Base-by-base conservation (phyloP, 768 basidiomycete genomes). In the Scleroderma citrinum region DNA sequence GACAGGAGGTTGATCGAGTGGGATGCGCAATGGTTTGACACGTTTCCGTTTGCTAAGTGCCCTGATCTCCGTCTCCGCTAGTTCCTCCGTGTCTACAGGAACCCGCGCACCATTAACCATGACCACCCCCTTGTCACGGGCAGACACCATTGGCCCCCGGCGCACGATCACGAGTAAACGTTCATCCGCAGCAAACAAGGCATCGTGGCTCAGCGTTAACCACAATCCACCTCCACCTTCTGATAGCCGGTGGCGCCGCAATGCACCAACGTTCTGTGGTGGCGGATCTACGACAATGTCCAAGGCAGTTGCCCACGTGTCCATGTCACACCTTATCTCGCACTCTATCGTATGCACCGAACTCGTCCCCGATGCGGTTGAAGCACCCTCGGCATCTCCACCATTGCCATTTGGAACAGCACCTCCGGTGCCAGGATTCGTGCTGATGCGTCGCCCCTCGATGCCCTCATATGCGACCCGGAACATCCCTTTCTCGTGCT, bases 211-310 rank as follows among this genome's bases (percentile, higher is more conserved):
- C 58, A 97, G 74, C 0, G 92, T 93, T 23, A 99, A 66, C 96
- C 96, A 99, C 17, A 96, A 67, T 0, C 96, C 96, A 14, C 95
- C 94, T 3, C 95, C 95, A 30, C 86, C 83, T 3, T 76, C 71
- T 1, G 92, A 92, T 5, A 98, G 74, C 6, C 86, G 80, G 67
- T 98, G 95, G 26, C 96, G 79, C 7, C 87, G 81, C 8, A 99
- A 75, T 52, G 86, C 91, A 1, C 86, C 80, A 32, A 95, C 82
- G 5, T 78, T 74, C 51, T 85, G 83, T 12, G 93, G 94, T 3
- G 93, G 91, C 2, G 95, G 96, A 64, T 97, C 94, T 42, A 96
- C 79, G 23, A 95, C 85, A 43, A 96, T 82, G 57, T 96, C 92
- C 47, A 95, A 64, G 2, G 85, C 85, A 0, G 75, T 69, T 2